Evolutionary conservation across 345 rosid genomes (phyloP).

Genomic region (Odontarrhena argentea): DNA sequence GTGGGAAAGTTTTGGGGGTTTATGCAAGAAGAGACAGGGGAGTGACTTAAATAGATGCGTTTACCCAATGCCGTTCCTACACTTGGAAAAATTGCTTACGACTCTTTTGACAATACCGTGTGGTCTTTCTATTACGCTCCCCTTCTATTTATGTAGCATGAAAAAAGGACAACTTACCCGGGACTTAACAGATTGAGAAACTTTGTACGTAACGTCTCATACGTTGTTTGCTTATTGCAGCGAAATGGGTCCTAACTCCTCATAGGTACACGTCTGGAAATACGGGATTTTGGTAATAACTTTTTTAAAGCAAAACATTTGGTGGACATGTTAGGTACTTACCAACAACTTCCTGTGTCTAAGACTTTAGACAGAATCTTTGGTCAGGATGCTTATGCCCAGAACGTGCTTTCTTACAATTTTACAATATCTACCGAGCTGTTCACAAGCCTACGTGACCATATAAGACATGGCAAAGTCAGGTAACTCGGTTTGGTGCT

Average conservation of each 20-base stretch:
- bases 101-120: constrained; percentile 23
- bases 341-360: constrained; percentile 7
- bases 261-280: constrained; percentile 36
- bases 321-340: constrained; percentile 4
- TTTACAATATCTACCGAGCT: constrained; percentile 12
- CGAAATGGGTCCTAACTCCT: constrained; percentile 5
- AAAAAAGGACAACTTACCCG: not conserved
- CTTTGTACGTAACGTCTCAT: constrained; percentile 1
- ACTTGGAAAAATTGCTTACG: constrained; percentile 32
- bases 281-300: constrained; percentile 11
- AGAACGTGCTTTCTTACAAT: constrained; percentile 15
- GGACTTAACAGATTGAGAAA: constrained; percentile 1
- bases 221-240: constrained; percentile 19
- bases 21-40: not conserved
- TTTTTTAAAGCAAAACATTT: not conserved
- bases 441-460: constrained; percentile 20
- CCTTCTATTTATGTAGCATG: not conserved
- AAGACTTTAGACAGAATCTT: not conserved
- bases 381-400: constrained; percentile 12
- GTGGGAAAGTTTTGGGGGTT: constrained; percentile 4
- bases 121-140: not conserved
- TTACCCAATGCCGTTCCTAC: constrained; percentile 16
- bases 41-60: constrained; percentile 22
- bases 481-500: not conserved
- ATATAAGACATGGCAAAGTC: not conserved